Conservation (phyloP, 2,329 filamentous ascomycete species). For the Epichloe amarillans region DNA sequence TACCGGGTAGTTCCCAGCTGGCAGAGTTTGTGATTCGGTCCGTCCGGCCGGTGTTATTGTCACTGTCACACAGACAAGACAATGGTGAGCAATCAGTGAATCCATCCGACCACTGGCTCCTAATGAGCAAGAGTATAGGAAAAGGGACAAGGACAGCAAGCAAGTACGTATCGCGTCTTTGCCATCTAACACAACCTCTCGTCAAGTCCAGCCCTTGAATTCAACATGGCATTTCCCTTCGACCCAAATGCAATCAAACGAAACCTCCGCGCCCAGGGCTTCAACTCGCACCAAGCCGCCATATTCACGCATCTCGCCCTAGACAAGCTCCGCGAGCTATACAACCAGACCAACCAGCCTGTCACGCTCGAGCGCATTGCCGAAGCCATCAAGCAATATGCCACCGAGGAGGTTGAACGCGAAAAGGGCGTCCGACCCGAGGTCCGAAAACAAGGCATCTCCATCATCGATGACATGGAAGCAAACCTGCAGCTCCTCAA, state of each 20-base stretch:
- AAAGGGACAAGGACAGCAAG: not conserved
- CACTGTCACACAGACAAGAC: not conserved
- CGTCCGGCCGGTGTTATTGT: not conserved
- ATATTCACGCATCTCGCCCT: constrained; percentile 12
- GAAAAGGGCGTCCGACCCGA: constrained; percentile 2
- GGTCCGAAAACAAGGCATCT: constrained; percentile 3
- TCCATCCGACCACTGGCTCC: not conserved
- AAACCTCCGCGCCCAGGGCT: constrained; percentile 10
- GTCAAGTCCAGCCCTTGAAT: not conserved
- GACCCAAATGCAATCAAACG: constrained; percentile 9
- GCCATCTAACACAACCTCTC: too few species aligned
- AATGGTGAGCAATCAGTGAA: not conserved
- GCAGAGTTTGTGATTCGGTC: not conserved
- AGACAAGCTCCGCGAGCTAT: constrained; percentile 9
- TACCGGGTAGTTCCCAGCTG: not conserved
- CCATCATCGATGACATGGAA: constrained; percentile 8
- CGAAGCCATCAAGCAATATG: constrained; percentile 11
- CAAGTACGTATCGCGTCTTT: not conserved
- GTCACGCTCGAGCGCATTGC: constrained; percentile 10
- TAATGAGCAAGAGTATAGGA: not conserved
- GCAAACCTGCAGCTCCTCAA: constrained; percentile 4
- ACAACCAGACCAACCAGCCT: constrained; percentile 4
- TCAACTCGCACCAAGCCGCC: constrained; percentile 10
- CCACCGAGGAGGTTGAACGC: constrained; percentile 8
- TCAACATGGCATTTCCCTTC: constrained; percentile 8